phyloP scores from a whole-genome alignment of 2,329 filamentous ascomycete species.

The Diaporthe vaccinii region DNA sequence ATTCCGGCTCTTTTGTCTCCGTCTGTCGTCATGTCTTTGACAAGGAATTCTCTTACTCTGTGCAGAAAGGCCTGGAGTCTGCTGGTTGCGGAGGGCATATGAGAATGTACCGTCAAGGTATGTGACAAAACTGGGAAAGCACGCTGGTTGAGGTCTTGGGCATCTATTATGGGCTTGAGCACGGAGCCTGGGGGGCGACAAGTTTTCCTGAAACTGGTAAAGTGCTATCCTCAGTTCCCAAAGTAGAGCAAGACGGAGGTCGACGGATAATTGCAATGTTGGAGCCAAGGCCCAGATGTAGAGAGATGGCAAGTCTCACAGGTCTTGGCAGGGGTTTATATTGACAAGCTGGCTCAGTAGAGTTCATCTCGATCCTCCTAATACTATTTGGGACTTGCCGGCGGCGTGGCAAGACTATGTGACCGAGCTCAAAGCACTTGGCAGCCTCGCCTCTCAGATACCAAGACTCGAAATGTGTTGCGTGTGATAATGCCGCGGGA shows the following conservation, averaged over 20 bases:
- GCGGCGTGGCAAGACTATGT: slow-evolving; percentile 25
- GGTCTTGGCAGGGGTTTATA: slow-evolving; percentile 22
- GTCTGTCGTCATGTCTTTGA: slow-evolving; percentile 29
- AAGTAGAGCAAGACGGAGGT: slow-evolving; percentile 2
- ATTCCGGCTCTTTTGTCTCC: slow-evolving; percentile 21
- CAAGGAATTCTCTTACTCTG: slow-evolving; percentile 10
- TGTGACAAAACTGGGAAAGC: background rate
- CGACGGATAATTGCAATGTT: slow-evolving; percentile 15
- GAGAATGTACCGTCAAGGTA: slow-evolving; percentile 12
- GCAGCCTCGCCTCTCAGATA: slow-evolving; percentile 26
- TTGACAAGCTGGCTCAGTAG: slow-evolving; percentile 12
- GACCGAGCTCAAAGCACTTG: slow-evolving; percentile 24
- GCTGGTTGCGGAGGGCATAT: slow-evolving; percentile 19
- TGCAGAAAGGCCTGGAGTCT: slow-evolving; percentile 19
- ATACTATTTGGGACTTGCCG: slow-evolving; percentile 16
- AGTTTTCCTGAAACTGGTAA: background rate
- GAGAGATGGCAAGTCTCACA: slow-evolving; percentile 1
- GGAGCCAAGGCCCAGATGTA: slow-evolving; percentile 22
- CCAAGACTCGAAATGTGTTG: slow-evolving; percentile 18
- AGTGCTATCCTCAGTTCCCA: slow-evolving; percentile 3
- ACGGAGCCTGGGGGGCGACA: background rate
- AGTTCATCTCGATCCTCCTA: slow-evolving; percentile 16
- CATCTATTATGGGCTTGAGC: slow-evolving; percentile 29
- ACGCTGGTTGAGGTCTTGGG: slow-evolving; percentile 12
- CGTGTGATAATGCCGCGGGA: slow-evolving; percentile 21